Evolutionary conservation across 2,329 filamentous ascomycete species (phyloP), one percentile per base, ranked within the genome.

Genomic region (Penicillium polonicum): DNA sequence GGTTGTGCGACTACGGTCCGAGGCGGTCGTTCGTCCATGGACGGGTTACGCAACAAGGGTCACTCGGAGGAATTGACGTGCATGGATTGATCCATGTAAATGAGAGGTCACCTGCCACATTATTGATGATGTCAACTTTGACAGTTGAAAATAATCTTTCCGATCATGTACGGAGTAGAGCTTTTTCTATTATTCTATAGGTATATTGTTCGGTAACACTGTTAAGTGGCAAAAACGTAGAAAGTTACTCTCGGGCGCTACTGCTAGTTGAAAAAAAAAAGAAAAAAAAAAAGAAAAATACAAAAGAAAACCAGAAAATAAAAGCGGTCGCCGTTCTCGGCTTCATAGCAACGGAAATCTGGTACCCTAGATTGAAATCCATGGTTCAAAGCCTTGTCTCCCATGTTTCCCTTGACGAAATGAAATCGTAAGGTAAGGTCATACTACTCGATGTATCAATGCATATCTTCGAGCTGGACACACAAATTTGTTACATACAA

Each of bases 1-100:
- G 63, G 66, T 64, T 67, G 67, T 68, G 66, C 65, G 63, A 68
- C 65, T 65, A 71, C 68, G 69, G 70, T 67, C 69, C 69, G 70
- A 70, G 66, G 69, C 68, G 69, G 62, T 65, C 60, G 64, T 64
- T 68, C 55, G 56, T 52, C 54, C 62, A 60, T 51, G 58, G 59
- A 44, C 54, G 53, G 53, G 49, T 52, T 49, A 58, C 44, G 44
- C 52, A 41, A 42, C 42, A 43, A 45, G 38, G 42, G 46, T 59
- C 27, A 59, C 46, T 55, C 52, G 57, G 57, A 59, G 49, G 57
- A 61, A 56, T 59, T 57, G 57, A 57, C 55, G 57, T 52, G 60
- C 54, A 58, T 52, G 39, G 59, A 50, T 57, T 42, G 21, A 49
- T 41, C 57, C 59, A 60, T 57, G 52, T 43, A 44, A 49, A 21